Percentiles rank a stretch among this genome's conserved stretches.
Evolutionary conservation across 1,284 basidiomycete genomes (phyloP).

Genomic region (Leucoagaricus sp.): DNA sequence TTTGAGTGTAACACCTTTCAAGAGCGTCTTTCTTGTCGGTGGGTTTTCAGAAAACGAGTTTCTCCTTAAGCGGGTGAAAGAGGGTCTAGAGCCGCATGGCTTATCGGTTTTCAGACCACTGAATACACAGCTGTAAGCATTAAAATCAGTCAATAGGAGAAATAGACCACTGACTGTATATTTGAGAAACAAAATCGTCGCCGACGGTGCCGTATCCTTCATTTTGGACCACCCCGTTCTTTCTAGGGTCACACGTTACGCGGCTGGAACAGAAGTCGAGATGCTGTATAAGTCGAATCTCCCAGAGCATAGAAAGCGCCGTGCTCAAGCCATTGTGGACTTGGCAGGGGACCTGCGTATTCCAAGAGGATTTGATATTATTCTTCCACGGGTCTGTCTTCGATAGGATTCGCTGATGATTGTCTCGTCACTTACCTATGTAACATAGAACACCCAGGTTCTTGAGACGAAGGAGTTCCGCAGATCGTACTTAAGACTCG

Average conservation of each 20-base stretch:
- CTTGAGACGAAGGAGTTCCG: conserved; percentile 37
- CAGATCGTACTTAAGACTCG: background rate
- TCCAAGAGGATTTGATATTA: conserved; percentile 31
- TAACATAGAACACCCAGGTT: conserved; percentile 37
- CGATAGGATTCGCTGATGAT: background rate
- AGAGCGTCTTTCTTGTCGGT: conserved; percentile 32
- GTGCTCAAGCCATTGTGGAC: conserved; percentile 24
- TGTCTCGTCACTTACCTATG: background rate
- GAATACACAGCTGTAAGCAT: conserved; percentile 45
- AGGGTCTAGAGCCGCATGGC: conserved; percentile 27
- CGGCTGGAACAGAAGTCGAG: conserved; percentile 37
- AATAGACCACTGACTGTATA: background rate
- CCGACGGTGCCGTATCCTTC: conserved; percentile 48
- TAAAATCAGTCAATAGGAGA: background rate
- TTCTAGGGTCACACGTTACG: conserved; percentile 37
- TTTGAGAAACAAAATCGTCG: conserved; percentile 47
- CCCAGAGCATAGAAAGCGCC: conserved; percentile 23
- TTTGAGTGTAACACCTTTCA: background rate
- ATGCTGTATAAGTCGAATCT: conserved; percentile 33
- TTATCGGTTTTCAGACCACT: conserved; percentile 42
- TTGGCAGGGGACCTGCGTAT: conserved; percentile 24
- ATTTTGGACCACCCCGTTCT: conserved; percentile 45
- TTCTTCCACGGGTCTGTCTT: conserved; percentile 30
- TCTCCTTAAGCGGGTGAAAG: conserved; percentile 40
- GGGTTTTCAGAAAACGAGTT: conserved; percentile 52